Evolutionary conservation across 768 basidiomycete genomes (phyloP).

Genomic region (Daedalea quercina): DNA sequence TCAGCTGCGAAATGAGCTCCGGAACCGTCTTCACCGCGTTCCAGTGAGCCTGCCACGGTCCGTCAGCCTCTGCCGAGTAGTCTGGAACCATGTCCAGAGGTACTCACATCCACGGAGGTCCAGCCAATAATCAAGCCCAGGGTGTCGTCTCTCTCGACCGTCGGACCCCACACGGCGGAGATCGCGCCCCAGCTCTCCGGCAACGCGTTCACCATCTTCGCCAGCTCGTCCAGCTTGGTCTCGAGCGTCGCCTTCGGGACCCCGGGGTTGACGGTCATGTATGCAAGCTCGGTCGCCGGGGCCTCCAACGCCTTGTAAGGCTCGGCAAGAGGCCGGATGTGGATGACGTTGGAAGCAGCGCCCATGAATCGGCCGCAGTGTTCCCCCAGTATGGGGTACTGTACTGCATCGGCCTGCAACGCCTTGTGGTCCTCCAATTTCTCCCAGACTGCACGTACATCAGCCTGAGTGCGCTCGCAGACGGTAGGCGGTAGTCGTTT

Average conservation of each 20-base stretch:
- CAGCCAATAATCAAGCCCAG: constrained; percentile 7
- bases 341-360: constrained; percentile 2
- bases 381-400: constrained; percentile 6
- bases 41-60: constrained; percentile 6
- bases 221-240: constrained; percentile 1
- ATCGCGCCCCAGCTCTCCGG: constrained; percentile 2
- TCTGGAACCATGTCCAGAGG: not conserved
- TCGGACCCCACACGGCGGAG: constrained; percentile 7
- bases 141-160: constrained; percentile 3
- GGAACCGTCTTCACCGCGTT: constrained; percentile 1
- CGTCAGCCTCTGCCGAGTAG: not conserved
- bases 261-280: constrained; percentile 3
- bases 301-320: constrained; percentile 9
- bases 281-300: constrained; percentile 10
- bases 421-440: constrained; percentile 1
- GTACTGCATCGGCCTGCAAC: not conserved
- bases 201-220: not conserved
- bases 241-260: constrained; percentile 3
- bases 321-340: constrained; percentile 6
- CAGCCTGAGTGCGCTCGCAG: not conserved
- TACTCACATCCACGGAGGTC: constrained; percentile 9
- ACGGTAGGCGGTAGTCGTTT: not conserved
- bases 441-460: constrained; percentile 10
- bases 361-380: constrained; percentile 1
- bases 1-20: not conserved